Evolutionary conservation across 495 filamentous ascomycete genomes (phyloP).

Genomic region (Xylaria flabelliformis): DNA sequence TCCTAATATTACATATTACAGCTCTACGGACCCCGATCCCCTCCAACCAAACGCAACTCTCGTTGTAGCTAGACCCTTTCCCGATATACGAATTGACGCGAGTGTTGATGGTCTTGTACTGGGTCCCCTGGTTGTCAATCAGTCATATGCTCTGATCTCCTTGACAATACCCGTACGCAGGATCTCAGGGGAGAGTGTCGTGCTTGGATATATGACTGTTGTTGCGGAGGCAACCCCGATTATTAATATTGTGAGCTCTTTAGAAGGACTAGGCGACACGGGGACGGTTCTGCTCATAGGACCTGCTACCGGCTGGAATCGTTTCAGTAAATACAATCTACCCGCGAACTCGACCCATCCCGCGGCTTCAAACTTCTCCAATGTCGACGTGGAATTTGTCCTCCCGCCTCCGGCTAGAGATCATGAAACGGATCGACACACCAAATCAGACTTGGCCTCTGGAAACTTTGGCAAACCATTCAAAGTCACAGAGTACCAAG

Average conservation of each 20-base stretch:
- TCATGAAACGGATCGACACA: slow-evolving; percentile 55
- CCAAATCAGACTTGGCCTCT: slow-evolving; percentile 46
- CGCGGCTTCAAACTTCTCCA: slow-evolving; percentile 45
- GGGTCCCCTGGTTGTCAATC: slow-evolving; percentile 72
- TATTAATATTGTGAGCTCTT: slow-evolving; percentile 61
- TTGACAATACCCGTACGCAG: slow-evolving; percentile 77
- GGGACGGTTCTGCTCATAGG: slow-evolving; percentile 73
- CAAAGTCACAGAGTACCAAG: slow-evolving; percentile 60
- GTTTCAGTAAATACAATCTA: slow-evolving; percentile 54
- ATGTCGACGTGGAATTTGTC: slow-evolving; percentile 53
- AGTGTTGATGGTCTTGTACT: slow-evolving; percentile 63
- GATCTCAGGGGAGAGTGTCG: slow-evolving; percentile 60
- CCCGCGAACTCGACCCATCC: slow-evolving; percentile 45
- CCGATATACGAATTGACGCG: slow-evolving; percentile 60
- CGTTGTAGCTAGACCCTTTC: slow-evolving; percentile 50
- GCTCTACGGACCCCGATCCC: slow-evolving; percentile 45
- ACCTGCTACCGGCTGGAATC: slow-evolving; percentile 67
- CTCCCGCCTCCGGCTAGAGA: slow-evolving; percentile 49
- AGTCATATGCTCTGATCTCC: slow-evolving; percentile 76
- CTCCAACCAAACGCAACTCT: slow-evolving; percentile 46
- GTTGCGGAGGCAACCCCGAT: slow-evolving; percentile 68
- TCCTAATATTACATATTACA: slow-evolving; percentile 73
- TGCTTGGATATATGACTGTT: slow-evolving; percentile 78
- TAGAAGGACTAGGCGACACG: slow-evolving; percentile 70
- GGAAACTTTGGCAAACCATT: slow-evolving; percentile 60